phyloP scores from a whole-genome alignment of 768 basidiomycete genomes.

The Kwoniella sp. region DNA sequence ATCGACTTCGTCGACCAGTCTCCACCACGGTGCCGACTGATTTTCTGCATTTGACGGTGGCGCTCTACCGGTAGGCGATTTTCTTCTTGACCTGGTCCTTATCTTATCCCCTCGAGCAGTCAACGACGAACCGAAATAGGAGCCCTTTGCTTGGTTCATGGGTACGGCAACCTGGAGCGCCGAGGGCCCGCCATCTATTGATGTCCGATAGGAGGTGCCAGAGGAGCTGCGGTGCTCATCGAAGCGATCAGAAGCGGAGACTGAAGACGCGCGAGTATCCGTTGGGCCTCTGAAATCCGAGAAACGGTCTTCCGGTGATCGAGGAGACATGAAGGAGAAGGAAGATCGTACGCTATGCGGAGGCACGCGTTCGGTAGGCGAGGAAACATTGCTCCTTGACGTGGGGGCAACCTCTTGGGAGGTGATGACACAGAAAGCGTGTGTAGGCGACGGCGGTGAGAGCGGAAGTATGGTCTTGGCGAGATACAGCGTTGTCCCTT shows the following conservation, averaged over 20 bases:
- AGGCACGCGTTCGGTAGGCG: slow-evolving; percentile 12
- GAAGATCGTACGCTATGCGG: slow-evolving; percentile 8
- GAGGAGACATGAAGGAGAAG: background rate
- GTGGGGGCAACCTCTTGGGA: slow-evolving; percentile 24
- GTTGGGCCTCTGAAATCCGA: background rate
- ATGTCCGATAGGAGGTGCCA: background rate
- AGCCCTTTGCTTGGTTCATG: background rate
- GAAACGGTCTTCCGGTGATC: background rate
- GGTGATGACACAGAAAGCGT: slow-evolving; percentile 44
- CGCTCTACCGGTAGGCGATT: slow-evolving; percentile 5
- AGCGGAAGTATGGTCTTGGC: slow-evolving; percentile 37
- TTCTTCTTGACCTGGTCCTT: slow-evolving; percentile 5
- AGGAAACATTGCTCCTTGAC: slow-evolving; percentile 1
- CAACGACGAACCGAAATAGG: slow-evolving; percentile 1
- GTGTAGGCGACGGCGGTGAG: slow-evolving; percentile 35
- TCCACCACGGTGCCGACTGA: slow-evolving; percentile 31
- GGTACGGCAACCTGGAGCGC: slow-evolving; percentile 7
- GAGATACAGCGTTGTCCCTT: slow-evolving; percentile 20
- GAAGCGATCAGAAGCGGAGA: background rate
- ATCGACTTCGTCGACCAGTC: slow-evolving; percentile 33
- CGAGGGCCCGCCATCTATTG: slow-evolving; percentile 18
- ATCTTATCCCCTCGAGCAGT: background rate
- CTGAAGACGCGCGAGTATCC: background rate
- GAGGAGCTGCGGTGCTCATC: background rate
- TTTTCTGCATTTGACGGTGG: background rate